phyloP scores from a whole-genome alignment of 768 basidiomycete genomes.

The Collybiopsis confluens region DNA sequence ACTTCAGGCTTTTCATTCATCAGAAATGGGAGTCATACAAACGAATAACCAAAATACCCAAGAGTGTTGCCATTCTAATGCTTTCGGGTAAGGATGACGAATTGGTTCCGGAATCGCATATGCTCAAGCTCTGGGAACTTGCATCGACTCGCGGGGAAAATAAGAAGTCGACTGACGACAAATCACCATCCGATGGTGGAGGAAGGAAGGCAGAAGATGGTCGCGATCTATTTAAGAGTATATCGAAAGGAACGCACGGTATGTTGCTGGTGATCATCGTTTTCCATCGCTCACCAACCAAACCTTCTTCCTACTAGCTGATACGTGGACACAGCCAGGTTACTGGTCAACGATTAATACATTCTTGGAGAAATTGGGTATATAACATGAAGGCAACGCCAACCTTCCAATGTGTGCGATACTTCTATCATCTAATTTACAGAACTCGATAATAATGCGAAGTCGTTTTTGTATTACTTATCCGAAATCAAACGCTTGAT shows the following conservation, averaged over 20 bases:
- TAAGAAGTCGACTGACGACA: constrained; percentile 16
- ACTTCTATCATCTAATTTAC: too few relatives aligned
- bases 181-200: too few relatives aligned
- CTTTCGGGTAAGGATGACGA: constrained; percentile 72
- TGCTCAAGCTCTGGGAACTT: constrained; percentile 69
- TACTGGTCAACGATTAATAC: constrained; percentile 1
- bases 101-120: constrained; percentile 72
- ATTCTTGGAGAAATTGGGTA: not conserved
- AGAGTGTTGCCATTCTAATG: constrained; percentile 72
- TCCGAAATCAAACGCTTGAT: too few relatives aligned
- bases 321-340: constrained; percentile 3
- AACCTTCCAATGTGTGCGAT: not conserved
- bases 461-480: too few relatives aligned
- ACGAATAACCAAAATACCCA: constrained; percentile 59
- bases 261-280: too few relatives aligned
- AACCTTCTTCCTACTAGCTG: not conserved
- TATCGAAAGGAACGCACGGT: not conserved
- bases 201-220: not conserved
- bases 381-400: too few relatives aligned
- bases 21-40: constrained; percentile 84
- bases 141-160: constrained; percentile 50
- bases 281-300: too few relatives aligned
- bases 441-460: too few relatives aligned
- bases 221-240: constrained; percentile 8
- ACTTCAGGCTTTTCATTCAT: constrained; percentile 76